Evolutionary conservation across 495 filamentous ascomycete species (phyloP).

Genomic region (Chaetomium tenue): DNA sequence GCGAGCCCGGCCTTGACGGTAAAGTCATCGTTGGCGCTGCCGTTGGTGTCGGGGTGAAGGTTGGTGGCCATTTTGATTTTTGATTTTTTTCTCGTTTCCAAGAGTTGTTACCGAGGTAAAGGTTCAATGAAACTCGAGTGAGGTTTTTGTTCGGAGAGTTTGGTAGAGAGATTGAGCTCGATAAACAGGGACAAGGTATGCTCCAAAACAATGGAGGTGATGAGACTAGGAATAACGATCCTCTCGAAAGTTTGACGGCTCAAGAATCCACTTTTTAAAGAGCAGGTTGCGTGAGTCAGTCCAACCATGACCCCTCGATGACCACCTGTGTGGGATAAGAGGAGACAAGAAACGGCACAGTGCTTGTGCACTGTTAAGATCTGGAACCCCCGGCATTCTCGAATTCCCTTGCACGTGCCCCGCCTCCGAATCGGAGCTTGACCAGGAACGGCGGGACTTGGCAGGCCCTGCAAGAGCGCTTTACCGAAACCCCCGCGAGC

Average conservation of each 20-base stretch:
- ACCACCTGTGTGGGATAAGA: not conserved
- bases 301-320: constrained; percentile 18
- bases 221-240: not conserved
- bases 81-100: not conserved
- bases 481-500: not conserved
- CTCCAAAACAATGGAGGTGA: not conserved
- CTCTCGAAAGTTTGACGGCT: not conserved
- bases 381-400: not conserved
- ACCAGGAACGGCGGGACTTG: not conserved
- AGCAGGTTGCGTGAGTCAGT: constrained; percentile 23
- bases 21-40: constrained; percentile 47
- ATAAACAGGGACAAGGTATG: too few species aligned
- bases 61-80: constrained; percentile 29
- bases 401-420: constrained; percentile 11
- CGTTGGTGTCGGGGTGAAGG: constrained; percentile 29
- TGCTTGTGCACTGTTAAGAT: constrained; percentile 1
- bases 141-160: too few species aligned
- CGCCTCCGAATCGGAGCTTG: constrained; percentile 20
- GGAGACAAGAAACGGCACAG: constrained; percentile 3
- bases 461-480: not conserved
- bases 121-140: not conserved
- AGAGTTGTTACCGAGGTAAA: not conserved
- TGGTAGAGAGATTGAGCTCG: too few species aligned
- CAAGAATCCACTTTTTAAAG: constrained; percentile 5
- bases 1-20: constrained; percentile 90